Evolutionary conservation across 2,329 filamentous ascomycete genomes (phyloP).

Genomic region (Fusarium dimerum): DNA sequence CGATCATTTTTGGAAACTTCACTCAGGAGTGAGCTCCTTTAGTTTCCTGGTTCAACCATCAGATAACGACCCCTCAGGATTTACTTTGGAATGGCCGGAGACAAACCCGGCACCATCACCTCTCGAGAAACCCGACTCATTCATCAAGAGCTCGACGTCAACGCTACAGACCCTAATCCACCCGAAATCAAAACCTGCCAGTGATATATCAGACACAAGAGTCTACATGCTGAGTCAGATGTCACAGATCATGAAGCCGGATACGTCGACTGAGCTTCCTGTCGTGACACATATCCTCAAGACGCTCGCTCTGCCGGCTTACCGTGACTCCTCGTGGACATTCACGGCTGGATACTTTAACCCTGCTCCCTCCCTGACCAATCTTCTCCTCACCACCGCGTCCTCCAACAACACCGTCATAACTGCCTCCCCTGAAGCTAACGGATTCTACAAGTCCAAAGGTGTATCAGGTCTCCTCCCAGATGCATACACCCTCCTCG

Average conservation of each 20-base stretch:
- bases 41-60: slow-evolving; percentile 78
- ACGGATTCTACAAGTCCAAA: slow-evolving; percentile 88
- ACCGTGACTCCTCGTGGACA: slow-evolving; percentile 78
- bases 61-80: slow-evolving; percentile 53
- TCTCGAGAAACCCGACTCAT: slow-evolving; percentile 66
- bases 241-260: slow-evolving; percentile 76
- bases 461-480: slow-evolving; percentile 90
- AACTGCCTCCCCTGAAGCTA: slow-evolving; percentile 89
- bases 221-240: slow-evolving; percentile 89
- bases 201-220: slow-evolving; percentile 57
- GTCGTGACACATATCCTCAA: slow-evolving; percentile 74
- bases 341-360: slow-evolving; percentile 99
- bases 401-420: slow-evolving; percentile 77
- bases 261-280: slow-evolving; percentile 86
- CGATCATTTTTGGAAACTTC: slow-evolving; percentile 78
- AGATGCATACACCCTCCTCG: slow-evolving; percentile 87
- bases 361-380: slow-evolving; percentile 81
- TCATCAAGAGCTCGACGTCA: slow-evolving; percentile 68
- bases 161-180: slow-evolving; percentile 68
- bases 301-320: slow-evolving; percentile 63
- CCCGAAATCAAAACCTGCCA: slow-evolving; percentile 14
- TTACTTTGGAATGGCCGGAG: slow-evolving; percentile 70
- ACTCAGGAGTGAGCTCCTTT: slow-evolving; percentile 74
- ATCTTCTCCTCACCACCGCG: slow-evolving; percentile 73
- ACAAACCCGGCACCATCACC: slow-evolving; percentile 76